Evolutionary conservation across 164 flowering plant genomes (phyloP), one percentile per base, ranked within the genome.

Genomic region (Tetrastigma voinierianum): DNA sequence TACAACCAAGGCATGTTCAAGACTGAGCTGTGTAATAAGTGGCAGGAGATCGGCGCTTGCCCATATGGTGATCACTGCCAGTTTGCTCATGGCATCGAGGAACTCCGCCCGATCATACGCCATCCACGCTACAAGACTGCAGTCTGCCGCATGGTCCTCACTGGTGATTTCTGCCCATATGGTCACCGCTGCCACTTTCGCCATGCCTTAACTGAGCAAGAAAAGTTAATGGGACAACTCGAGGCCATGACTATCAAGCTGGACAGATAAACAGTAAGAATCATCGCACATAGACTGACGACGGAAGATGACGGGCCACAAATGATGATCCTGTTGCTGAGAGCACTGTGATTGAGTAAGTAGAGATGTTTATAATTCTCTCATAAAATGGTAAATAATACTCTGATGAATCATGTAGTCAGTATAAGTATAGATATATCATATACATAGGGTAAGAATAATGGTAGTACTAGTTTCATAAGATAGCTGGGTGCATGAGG

Each of bases 111-210:
- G 0, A 90, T 93, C 21, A 80, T 93, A 47, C 93, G 98, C 65
- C 98, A 93, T 75, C 98, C 96, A 21, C 93, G 98, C 74, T 90
- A 90, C 86, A 93, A 93, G 82, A 90, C 98, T 14, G 91, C 89
- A 77, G 89, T 90, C 53, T 93, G 98, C 83, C 81, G 95, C 20
- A 93, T 93, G 96, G 87, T 93, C 65, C 87, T 93, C 2, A 76
- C 84, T 15, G 95, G 96, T 13, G 88, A 81, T 56, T 62, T 44
- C 49, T 93, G 96, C 66, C 98, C 98, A 9, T 93, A 93, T 51
- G 98, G 96, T 58, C 96, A 90, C 67, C 95, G 98, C 59, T 93
- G 98, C 81, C 96, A 93, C 73, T 93, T 93, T 70, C 96, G 95
- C 62, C 98, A 93, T 67, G 81, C 87, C 20, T 85, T 92, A 59